These are phyloP conservation scores for Nemania sp. DNA, from an alignment of 2,329 filamentous ascomycete species.

Conservation along the genomic window DNA sequence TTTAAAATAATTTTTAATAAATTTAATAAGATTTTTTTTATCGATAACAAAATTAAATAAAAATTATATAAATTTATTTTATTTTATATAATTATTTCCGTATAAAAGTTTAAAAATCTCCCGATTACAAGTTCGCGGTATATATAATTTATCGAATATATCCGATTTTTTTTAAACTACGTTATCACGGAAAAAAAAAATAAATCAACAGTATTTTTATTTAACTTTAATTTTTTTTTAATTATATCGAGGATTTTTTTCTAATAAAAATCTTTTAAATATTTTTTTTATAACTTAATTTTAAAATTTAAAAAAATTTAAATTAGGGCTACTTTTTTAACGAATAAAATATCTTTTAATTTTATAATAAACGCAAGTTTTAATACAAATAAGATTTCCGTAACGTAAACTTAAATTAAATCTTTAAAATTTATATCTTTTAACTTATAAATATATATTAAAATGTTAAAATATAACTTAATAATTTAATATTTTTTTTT, in stretches of 20 bases:
- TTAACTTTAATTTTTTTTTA: too few species aligned
- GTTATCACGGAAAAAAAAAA: constrained; percentile 1
- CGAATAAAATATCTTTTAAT: too few species aligned
- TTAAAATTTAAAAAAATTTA: neutral
- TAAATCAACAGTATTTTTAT: constrained; percentile 3
- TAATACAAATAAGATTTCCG: neutral
- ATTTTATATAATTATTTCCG: neutral
- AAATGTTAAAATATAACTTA: constrained; percentile 2
- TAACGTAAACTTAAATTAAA: neutral
- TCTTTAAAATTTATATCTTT: neutral
- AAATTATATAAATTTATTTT: neutral
- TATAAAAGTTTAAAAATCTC: constrained; percentile 13
- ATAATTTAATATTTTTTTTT: neutral
- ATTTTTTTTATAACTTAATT: constrained; percentile 1
- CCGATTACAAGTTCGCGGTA: neutral
- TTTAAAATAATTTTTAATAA: neutral
- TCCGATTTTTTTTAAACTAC: constrained; percentile 9
- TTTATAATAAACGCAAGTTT: neutral
- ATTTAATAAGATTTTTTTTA: constrained; percentile 1
- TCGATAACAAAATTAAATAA: constrained; percentile 4
- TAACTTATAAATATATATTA: neutral
- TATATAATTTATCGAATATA: constrained; percentile 2
- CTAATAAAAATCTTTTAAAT: constrained; percentile 12
- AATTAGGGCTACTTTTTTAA: neutral
- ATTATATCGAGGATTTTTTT: too few species aligned